Percentiles rank a stretch among this genome's conserved stretches.
Conservation (phyloP, 2,329 filamentous ascomycete genomes). For the Xylariaceae sp. region DNA sequence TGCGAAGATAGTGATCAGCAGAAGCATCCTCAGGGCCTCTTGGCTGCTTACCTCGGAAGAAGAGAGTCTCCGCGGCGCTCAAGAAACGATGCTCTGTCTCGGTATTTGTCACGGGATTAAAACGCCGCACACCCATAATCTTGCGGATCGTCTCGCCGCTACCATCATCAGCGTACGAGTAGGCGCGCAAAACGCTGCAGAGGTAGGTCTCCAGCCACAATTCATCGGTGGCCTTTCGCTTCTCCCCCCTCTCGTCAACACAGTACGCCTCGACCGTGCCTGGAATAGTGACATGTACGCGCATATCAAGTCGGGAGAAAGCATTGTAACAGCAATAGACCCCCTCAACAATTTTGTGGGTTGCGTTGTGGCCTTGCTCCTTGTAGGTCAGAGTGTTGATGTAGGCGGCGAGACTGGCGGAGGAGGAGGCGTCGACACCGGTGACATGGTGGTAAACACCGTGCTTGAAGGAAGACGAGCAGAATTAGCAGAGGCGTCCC, state of each 20-base stretch:
- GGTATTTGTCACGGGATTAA: constrained; percentile 97
- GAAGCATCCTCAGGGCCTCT: neutral
- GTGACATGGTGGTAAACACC: constrained; percentile 98
- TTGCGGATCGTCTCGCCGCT: constrained; percentile 92
- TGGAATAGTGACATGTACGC: constrained; percentile 93
- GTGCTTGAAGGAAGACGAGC: constrained; percentile 43
- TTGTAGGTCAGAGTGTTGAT: constrained; percentile 96
- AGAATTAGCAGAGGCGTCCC: constrained; percentile 13
- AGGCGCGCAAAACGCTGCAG: constrained; percentile 87
- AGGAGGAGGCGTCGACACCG: constrained; percentile 89
- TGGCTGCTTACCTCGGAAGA: constrained; percentile 67
- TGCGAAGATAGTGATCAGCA: constrained; percentile 26
- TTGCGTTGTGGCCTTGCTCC: constrained; percentile 66
- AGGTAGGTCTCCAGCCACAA: constrained; percentile 97
- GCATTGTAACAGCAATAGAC: constrained; percentile 99
- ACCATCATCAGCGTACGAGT: constrained; percentile 93
- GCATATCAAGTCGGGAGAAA: constrained; percentile 96
- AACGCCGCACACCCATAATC: constrained; percentile 92
- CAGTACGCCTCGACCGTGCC: constrained; percentile 96
- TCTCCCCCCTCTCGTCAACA: constrained; percentile 93
- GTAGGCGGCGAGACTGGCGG: constrained; percentile 92
- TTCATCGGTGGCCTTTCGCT: constrained; percentile 84
- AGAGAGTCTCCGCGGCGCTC: constrained; percentile 86
- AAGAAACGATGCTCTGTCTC: constrained; percentile 96
- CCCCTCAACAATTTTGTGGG: constrained; percentile 84